Conservation (phyloP, 2,329 filamentous ascomycete genomes). For the Fusarium siculi region DNA sequence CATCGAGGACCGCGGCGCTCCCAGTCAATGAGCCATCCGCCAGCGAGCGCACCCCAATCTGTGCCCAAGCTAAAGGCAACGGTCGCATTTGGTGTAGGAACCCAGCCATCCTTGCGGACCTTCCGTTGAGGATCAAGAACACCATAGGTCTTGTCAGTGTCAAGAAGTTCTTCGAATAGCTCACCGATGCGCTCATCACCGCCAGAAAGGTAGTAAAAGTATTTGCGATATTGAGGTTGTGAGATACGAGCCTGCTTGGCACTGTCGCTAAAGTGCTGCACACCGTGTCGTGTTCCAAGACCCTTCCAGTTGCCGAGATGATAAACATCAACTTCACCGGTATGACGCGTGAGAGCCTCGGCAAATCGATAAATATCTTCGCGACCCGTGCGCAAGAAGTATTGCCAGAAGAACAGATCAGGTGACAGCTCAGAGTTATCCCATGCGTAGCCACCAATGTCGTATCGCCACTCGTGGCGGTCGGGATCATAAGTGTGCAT, state of each 20-base stretch:
- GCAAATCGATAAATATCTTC: conserved; percentile 68
- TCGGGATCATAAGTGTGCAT: conserved; percentile 71
- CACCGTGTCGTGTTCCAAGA: conserved; percentile 70
- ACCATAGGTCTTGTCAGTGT: conserved; percentile 63
- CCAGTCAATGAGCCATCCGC: conserved; percentile 69
- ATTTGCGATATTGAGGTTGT: conserved; percentile 63
- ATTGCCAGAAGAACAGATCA: conserved; percentile 71
- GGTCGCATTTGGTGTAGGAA: conserved; percentile 53
- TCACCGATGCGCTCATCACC: conserved; percentile 69
- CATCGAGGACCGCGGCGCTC: conserved; percentile 65
- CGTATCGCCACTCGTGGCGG: conserved; percentile 70
- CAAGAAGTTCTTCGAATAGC: conserved; percentile 60
- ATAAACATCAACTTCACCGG: conserved; percentile 70
- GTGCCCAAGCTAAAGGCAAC: conserved; percentile 66
- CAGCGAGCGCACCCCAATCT: conserved; percentile 68
- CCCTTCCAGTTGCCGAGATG: conserved; percentile 68
- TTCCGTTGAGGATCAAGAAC: conserved; percentile 68
- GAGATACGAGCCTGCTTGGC: conserved; percentile 72
- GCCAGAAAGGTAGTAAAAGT: conserved; percentile 65
- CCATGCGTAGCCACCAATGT: conserved; percentile 72
- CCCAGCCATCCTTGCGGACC: conserved; percentile 64
- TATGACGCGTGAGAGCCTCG: conserved; percentile 68
- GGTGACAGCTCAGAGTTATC: conserved; percentile 73
- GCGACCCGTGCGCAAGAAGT: conserved; percentile 68
- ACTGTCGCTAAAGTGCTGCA: conserved; percentile 70